phyloP scores from a whole-genome alignment of 257 asterid species.

The Scutellaria baicalensis region DNA sequence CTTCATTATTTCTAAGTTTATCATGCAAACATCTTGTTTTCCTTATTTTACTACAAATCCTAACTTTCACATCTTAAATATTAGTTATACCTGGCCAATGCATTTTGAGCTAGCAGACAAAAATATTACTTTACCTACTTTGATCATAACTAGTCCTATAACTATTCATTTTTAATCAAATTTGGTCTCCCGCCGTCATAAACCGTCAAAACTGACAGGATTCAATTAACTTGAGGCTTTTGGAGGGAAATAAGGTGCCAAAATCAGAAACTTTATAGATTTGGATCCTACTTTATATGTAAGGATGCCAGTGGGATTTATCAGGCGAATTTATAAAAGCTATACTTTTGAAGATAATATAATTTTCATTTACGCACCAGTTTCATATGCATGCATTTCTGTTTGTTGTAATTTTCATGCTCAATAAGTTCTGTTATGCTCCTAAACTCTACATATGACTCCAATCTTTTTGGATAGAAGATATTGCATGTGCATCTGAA shows the following conservation, averaged over 20 bases:
- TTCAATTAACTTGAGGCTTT: too few relatives aligned
- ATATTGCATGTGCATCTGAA: constrained; percentile 25
- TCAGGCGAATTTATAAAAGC: too few relatives aligned
- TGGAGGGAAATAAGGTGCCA: too few relatives aligned
- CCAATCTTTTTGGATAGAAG: background rate
- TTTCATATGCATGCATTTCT: background rate
- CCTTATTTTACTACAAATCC: background rate
- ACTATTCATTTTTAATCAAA: too few relatives aligned
- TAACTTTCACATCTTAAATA: background rate
- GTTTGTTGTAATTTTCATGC: background rate
- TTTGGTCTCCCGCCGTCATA: too few relatives aligned
- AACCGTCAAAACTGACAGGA: too few relatives aligned
- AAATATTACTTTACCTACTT: too few relatives aligned
- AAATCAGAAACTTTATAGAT: too few relatives aligned
- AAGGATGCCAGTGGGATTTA: too few relatives aligned
- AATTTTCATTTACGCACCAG: background rate
- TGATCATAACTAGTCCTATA: too few relatives aligned
- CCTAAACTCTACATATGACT: background rate
- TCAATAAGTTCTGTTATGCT: background rate
- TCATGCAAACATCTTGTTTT: background rate
- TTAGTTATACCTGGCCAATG: background rate
- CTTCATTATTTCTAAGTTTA: background rate
- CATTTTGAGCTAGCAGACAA: background rate
- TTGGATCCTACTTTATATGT: too few relatives aligned
- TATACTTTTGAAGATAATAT: constrained; percentile 19